These are phyloP conservation scores for Scheffersomyces titani DNA, from an alignment of 1,139 yeast species.

Conservation along the genomic window DNA sequence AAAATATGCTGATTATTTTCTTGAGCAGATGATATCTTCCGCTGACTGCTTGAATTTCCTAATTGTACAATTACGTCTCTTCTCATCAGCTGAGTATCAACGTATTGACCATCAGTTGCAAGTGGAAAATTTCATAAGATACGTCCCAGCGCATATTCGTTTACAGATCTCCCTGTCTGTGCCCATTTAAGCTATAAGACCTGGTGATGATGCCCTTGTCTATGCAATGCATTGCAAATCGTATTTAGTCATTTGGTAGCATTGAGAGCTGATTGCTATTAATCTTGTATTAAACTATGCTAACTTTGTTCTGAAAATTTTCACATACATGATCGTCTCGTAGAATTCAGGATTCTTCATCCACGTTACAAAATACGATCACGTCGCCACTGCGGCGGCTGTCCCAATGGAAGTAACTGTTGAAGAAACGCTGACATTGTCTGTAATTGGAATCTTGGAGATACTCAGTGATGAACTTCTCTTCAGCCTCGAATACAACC, in stretches of 20 bases:
- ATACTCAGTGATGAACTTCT: constrained; percentile 40
- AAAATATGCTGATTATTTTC: background rate
- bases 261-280: background rate
- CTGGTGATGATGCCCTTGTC: background rate
- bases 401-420: constrained; percentile 88
- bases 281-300: background rate
- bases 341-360: background rate
- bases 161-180: background rate
- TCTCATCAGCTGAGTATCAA: background rate
- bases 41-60: background rate
- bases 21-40: background rate
- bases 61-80: background rate
- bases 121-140: background rate
- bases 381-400: constrained; percentile 76
- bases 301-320: background rate
- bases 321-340: background rate
- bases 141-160: background rate
- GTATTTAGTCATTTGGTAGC: background rate
- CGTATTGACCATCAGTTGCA: background rate
- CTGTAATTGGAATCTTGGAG: constrained; percentile 45
- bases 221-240: background rate
- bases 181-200: background rate
- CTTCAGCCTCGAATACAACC: constrained; percentile 69
- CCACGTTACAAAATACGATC: constrained; percentile 47
- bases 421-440: constrained; percentile 62